phyloP scores from a whole-genome alignment of 2,329 filamentous ascomycete genomes.

The Graphiopsis chlorocephala region DNA sequence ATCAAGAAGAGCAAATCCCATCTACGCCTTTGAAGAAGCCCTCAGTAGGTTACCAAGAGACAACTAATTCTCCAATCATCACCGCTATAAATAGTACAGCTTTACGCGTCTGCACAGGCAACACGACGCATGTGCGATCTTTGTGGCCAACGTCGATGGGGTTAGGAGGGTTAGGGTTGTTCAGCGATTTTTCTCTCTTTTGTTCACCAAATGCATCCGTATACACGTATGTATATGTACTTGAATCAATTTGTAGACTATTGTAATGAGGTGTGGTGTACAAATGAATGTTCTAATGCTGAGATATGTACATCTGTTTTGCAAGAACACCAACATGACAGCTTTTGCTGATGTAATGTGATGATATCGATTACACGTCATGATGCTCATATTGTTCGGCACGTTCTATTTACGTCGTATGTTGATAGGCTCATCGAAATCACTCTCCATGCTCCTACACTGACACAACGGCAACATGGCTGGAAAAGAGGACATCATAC shows the following conservation, averaged over 20 bases:
- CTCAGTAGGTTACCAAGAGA: neutral
- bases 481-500: neutral
- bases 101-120: neutral
- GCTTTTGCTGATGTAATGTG: neutral
- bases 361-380: neutral
- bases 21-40: neutral
- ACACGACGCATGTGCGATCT: neutral
- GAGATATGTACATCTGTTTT: neutral
- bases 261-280: no score
- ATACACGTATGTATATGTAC: no score
- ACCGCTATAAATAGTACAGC: neutral
- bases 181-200: no score
- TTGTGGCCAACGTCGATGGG: neutral
- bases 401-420: neutral
- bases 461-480: neutral
- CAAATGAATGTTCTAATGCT: no score
- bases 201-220: no score
- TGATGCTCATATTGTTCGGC: neutral
- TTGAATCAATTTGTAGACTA: no score
- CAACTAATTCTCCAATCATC: neutral
- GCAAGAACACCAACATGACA: neutral
- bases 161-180: neutral
- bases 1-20: neutral
- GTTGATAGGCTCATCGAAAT: neutral
- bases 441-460: neutral